Conservation (phyloP, 768 basidiomycete species). For the Mycena polygramma region DNA sequence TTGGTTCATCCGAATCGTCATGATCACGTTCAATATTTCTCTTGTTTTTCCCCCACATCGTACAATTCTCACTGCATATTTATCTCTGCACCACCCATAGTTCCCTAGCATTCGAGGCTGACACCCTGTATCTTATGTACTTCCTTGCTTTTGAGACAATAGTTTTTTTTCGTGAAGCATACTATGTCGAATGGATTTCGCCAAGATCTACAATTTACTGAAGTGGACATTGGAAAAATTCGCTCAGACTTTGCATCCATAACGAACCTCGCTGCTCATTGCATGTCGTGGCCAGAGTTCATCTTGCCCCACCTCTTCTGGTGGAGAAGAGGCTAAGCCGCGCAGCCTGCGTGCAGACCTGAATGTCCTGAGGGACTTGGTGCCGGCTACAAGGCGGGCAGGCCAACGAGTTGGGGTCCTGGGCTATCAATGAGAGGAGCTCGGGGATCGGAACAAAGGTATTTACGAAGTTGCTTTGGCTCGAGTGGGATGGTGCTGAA, state of each 20-base stretch:
- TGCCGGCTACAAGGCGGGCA: slow-evolving; percentile 15
- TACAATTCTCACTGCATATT: slow-evolving; percentile 39
- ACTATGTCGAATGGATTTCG: too few species aligned
- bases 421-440: slow-evolving; percentile 22
- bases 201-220: neutral
- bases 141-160: slow-evolving; percentile 30
- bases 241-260: too few species aligned
- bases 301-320: slow-evolving; percentile 1
- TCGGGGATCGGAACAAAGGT: slow-evolving; percentile 14
- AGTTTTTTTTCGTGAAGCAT: slow-evolving; percentile 13
- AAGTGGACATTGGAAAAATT: too few species aligned
- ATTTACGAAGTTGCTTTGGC: slow-evolving; percentile 37
- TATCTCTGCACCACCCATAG: slow-evolving; percentile 33
- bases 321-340: slow-evolving; percentile 21
- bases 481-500: slow-evolving; percentile 31
- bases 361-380: slow-evolving; percentile 29
- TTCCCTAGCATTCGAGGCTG: neutral
- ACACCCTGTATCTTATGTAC: slow-evolving; percentile 27
- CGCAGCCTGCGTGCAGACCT: slow-evolving; percentile 20
- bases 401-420: slow-evolving; percentile 37
- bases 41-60: slow-evolving; percentile 32
- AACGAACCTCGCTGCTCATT: slow-evolving; percentile 9
- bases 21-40: slow-evolving; percentile 3
- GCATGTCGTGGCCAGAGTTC: neutral
- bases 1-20: slow-evolving; percentile 10